Evolutionary conservation across 768 basidiomycete species (phyloP).

Genomic region (Collybia sp.): DNA sequence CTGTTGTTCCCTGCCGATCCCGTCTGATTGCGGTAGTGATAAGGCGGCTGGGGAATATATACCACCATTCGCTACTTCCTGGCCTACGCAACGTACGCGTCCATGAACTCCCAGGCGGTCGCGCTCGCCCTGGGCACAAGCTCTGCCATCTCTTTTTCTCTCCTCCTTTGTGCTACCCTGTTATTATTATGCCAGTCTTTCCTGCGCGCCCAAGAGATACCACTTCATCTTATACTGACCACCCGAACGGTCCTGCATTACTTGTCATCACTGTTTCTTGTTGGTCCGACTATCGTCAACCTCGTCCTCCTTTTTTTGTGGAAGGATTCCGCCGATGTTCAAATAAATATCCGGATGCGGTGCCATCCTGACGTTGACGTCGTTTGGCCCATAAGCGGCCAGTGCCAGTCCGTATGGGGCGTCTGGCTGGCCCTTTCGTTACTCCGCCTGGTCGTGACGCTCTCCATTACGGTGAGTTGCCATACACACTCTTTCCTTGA

Average conservation of each 20-base stretch:
- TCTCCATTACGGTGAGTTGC: conserved; percentile 45
- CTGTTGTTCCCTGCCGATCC: not conserved
- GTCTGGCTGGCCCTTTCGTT: conserved; percentile 52
- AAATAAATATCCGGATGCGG: conserved; percentile 33
- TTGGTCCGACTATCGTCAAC: conserved; percentile 52
- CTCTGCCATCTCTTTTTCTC: conserved; percentile 35
- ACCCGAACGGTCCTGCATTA: conserved; percentile 29
- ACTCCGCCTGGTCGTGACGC: conserved; percentile 50
- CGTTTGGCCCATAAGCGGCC: conserved; percentile 45
- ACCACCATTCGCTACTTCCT: conserved; percentile 63
- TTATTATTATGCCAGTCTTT: conserved; percentile 35
- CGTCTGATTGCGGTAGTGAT: not conserved
- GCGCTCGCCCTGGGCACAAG: conserved; percentile 47
- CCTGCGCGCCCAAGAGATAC: conserved; percentile 25
- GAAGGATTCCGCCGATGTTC: conserved; percentile 33
- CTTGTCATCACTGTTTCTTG: conserved; percentile 40
- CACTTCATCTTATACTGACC: conserved; percentile 24
- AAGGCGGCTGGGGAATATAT: conserved; percentile 60
- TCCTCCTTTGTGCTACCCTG: conserved; percentile 30
- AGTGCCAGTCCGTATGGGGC: conserved; percentile 35
- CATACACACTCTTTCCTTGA: not conserved
- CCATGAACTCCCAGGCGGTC: conserved; percentile 32
- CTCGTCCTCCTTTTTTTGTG: conserved; percentile 50
- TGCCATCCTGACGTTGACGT: conserved; percentile 66
- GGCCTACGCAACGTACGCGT: conserved; percentile 42